These are phyloP conservation scores for Saussurea involucrata DNA, from an alignment of 129 eudicot genomes.

Conservation along the genomic window DNA sequence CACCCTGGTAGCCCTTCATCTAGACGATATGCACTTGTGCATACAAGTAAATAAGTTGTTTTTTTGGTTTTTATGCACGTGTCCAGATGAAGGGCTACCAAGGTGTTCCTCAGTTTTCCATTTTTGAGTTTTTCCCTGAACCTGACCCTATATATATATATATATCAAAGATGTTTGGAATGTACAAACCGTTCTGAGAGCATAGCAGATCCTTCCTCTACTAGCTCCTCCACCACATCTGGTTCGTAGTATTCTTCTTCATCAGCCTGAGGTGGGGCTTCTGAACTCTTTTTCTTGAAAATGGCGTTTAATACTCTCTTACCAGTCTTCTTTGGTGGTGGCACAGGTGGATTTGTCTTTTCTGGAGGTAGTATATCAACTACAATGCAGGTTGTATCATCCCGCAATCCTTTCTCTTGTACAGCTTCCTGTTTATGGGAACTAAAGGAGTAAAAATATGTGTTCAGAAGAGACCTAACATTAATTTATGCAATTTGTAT, in stretches of 20 bases:
- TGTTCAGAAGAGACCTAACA: background rate
- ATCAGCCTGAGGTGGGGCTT: slow-evolving; percentile 52
- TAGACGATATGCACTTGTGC: no score
- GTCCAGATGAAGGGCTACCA: no score
- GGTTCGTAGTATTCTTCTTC: slow-evolving; percentile 63
- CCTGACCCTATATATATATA: no score
- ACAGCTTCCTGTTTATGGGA: slow-evolving; percentile 68
- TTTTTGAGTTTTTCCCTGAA: no score
- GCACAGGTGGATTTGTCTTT: slow-evolving; percentile 51
- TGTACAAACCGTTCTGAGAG: slow-evolving; percentile 75
- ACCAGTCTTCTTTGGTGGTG: slow-evolving; percentile 74
- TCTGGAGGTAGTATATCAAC: slow-evolving; percentile 74
- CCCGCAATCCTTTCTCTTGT: slow-evolving; percentile 78
- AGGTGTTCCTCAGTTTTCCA: no score
- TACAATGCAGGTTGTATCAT: slow-evolving; percentile 97
- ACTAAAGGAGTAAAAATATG: slow-evolving; percentile 1
- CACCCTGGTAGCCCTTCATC: no score
- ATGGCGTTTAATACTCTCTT: slow-evolving; percentile 76
- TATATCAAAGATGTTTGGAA: background rate
- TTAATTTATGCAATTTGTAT: background rate
- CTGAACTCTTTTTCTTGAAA: slow-evolving; percentile 70
- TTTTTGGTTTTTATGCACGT: no score
- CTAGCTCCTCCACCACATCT: slow-evolving; percentile 79
- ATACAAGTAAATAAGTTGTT: no score
- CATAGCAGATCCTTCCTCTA: slow-evolving; percentile 95